Base-by-base conservation (phyloP, 176 grass and related monocot species). In the Musa beccarii region DNA sequence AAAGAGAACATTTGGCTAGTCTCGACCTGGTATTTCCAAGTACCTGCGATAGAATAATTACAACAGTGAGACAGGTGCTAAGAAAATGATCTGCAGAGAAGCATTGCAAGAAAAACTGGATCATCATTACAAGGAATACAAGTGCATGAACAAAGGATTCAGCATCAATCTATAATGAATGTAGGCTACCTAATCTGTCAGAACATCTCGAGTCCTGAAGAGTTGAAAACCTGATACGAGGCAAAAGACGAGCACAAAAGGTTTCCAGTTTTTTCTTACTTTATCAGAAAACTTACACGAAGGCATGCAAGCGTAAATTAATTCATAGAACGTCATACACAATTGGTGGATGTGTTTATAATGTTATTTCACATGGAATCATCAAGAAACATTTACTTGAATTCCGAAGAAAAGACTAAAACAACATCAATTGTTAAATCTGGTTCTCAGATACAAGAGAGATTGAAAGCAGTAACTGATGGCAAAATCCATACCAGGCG, bases 1-100 rank as follows among this genome's bases (percentile, higher is more conserved):
- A 94, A 94, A 64, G 88, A 94, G 54, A 92, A 85, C 22, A 86
- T 84, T 57, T 85, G 86, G 51, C 73, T 5, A 69, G 68, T 54
- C 49, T 99, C 88, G 25, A 71, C 54, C 51, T 78, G 90, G 49
- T 86, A 80, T 83, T 93, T 94, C 95, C 95, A 92, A 49, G 80
- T 69, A 83, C 95, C 95, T 99, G 83, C 52, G 3, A 74, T 17
- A 83, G 1, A 74, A 53, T 6, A 74, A 34, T 1, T 9, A 73
- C 76, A 21, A 62, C 52, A 13, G 63, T 63, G 28, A 11, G 49
- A 53, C 7, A 71, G 29, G 54, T 59, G 8, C 2, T 17, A 9
- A 54, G 51, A 62, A 25, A 72, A 9, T 17, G 6, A 21, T 14
- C 2, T 15, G 4, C 43, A 77, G 19, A 24, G 11, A 24, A 65